phyloP scores from a whole-genome alignment of 306 rosid species.

The Trichosanthes truncata region DNA sequence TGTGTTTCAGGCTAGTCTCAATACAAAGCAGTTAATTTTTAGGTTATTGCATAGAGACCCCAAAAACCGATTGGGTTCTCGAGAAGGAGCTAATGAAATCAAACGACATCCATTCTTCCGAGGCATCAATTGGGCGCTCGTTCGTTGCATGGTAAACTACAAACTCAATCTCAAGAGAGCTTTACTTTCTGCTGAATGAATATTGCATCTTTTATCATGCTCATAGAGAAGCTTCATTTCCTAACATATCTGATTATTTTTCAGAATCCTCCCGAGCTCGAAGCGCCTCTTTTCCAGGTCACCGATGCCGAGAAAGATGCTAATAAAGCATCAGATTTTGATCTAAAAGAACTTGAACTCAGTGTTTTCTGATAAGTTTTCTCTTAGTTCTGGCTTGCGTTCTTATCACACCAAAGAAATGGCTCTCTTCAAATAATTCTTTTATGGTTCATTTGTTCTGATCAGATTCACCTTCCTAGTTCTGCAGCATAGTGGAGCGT shows the following conservation, averaged over 20 bases:
- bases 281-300: slow-evolving; percentile 36
- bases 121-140: slow-evolving; percentile 79
- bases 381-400: not conserved
- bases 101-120: slow-evolving; percentile 76
- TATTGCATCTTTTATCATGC: not conserved
- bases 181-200: not conserved
- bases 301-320: slow-evolving; percentile 43
- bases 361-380: slow-evolving; percentile 50
- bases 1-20: slow-evolving; percentile 66
- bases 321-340: slow-evolving; percentile 33
- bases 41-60: slow-evolving; percentile 78
- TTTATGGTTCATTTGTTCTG: not conserved
- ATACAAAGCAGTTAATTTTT: slow-evolving; percentile 61
- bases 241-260: not conserved
- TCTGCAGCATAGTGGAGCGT: not conserved
- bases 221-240: not conserved
- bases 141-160: slow-evolving; percentile 67
- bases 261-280: slow-evolving; percentile 85
- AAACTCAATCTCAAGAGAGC: not conserved
- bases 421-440: not conserved
- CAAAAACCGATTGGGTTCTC: slow-evolving; percentile 65
- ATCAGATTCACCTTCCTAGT: not conserved
- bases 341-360: slow-evolving; percentile 39
- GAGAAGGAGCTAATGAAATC: slow-evolving; percentile 78
- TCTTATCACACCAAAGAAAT: not conserved